These are phyloP conservation scores for Syncephalastrum contaminatum DNA, from an alignment of 371 early-diverging fungal genomes.

Conservation along the genomic window DNA sequence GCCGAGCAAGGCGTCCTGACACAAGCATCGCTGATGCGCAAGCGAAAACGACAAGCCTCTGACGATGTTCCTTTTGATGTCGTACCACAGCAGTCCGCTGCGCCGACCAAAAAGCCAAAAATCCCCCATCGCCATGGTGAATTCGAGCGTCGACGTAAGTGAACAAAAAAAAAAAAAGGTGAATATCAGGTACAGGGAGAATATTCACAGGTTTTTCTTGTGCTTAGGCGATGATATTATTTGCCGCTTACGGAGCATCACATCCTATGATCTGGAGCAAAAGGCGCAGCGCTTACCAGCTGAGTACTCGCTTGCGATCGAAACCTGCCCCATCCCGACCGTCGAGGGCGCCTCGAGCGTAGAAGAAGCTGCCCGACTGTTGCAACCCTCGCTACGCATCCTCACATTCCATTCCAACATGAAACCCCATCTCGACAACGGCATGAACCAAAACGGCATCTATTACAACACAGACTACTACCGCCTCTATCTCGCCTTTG, in stretches of 20 bases:
- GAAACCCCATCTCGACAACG: conserved; percentile 52
- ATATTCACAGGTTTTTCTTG: neutral
- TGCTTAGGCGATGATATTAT: conserved; percentile 47
- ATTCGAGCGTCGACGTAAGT: conserved; percentile 51
- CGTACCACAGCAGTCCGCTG: conserved; percentile 13
- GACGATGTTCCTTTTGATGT: conserved; percentile 12
- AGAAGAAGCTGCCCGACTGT: conserved; percentile 28
- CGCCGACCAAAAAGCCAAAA: conserved; percentile 41
- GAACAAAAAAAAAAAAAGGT: neutral
- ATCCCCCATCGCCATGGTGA: conserved; percentile 53
- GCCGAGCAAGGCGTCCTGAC: conserved; percentile 47
- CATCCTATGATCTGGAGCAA: conserved; percentile 40
- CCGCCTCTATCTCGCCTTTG: conserved; percentile 46
- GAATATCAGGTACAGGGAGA: neutral
- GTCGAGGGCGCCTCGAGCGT: conserved; percentile 12
- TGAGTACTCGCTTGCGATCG: conserved; percentile 38
- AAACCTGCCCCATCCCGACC: conserved; percentile 9
- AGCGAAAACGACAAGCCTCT: conserved; percentile 35
- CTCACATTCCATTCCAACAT: conserved; percentile 41
- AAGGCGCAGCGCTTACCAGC: conserved; percentile 34
- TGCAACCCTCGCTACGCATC: conserved; percentile 35
- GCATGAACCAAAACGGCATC: conserved; percentile 55
- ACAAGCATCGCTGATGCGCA: conserved; percentile 43
- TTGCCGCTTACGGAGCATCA: conserved; percentile 35
- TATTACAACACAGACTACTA: conserved; percentile 55